Percentiles rank a stretch among this genome's conserved stretches.
These are phyloP conservation scores for Zarea fungicola DNA, from an alignment of 2,329 filamentous ascomycete genomes.

Conservation along the genomic window DNA sequence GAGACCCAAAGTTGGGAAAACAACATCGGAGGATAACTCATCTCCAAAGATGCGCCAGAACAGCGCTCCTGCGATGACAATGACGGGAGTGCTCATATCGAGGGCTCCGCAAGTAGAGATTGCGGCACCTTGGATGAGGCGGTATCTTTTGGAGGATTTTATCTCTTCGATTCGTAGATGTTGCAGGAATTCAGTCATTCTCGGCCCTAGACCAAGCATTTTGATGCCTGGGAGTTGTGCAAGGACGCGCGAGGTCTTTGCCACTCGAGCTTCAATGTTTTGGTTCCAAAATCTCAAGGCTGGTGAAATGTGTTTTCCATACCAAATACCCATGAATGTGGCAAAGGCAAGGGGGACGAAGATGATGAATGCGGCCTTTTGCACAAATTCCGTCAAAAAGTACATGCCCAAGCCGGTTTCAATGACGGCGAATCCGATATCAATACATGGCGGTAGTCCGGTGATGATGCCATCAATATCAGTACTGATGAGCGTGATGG, in stretches of 20 bases:
- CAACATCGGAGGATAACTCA: background rate
- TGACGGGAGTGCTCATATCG: background rate
- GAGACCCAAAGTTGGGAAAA: background rate
- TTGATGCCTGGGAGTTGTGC: slow-evolving; percentile 1
- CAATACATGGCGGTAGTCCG: background rate
- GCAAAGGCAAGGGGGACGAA: background rate
- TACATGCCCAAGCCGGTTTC: background rate
- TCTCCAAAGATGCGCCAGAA: background rate
- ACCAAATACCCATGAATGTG: background rate
- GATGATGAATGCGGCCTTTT: background rate
- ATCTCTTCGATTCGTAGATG: background rate
- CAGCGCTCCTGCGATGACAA: background rate
- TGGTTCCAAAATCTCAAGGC: background rate
- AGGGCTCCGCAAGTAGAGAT: too few species aligned
- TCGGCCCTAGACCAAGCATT: slow-evolving; percentile 1
- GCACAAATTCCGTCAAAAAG: background rate
- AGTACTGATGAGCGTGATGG: background rate
- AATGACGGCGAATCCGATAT: background rate
- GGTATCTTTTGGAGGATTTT: background rate
- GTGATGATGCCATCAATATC: background rate
- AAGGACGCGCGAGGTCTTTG: background rate
- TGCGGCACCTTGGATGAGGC: background rate
- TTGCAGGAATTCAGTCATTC: background rate
- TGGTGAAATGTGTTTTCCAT: background rate
- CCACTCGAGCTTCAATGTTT: background rate